phyloP scores from a whole-genome alignment of 768 basidiomycete genomes.

The Suillus alpinus region DNA sequence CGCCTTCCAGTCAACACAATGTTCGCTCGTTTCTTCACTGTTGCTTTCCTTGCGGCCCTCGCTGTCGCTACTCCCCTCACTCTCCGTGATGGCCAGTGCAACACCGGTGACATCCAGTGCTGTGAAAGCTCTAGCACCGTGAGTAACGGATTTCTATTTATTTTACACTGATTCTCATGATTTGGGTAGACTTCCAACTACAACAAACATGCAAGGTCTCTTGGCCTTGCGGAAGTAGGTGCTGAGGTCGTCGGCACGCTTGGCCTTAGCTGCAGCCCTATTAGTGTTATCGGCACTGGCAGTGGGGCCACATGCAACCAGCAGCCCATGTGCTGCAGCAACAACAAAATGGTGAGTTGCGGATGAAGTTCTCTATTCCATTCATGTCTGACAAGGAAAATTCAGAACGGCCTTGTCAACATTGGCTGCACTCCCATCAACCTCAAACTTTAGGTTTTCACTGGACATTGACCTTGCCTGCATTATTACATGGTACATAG shows the following conservation, averaged over 20 bases:
- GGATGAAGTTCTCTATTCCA: background rate
- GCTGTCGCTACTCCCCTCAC: constrained; percentile 19
- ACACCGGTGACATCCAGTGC: constrained; percentile 17
- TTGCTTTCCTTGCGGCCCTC: constrained; percentile 17
- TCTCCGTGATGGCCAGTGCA: constrained; percentile 23
- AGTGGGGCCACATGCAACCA: constrained; percentile 15
- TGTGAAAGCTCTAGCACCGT: constrained; percentile 19
- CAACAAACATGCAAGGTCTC: background rate
- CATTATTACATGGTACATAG: constrained; percentile 4
- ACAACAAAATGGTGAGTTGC: background rate
- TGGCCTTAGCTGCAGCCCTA: constrained; percentile 19
- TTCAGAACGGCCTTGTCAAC: constrained; percentile 24
- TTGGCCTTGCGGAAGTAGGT: constrained; percentile 6
- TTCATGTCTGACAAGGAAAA: background rate
- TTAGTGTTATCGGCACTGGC: constrained; percentile 20
- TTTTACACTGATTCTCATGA: background rate
- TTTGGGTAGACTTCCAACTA: constrained; percentile 10
- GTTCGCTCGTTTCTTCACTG: constrained; percentile 8
- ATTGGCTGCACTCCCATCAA: constrained; percentile 21
- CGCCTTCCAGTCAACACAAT: background rate
- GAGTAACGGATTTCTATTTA: no score
- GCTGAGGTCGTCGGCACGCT: constrained; percentile 8
- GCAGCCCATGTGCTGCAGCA: constrained; percentile 23
- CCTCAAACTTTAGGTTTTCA: constrained; percentile 1
- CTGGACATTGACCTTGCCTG: background rate